These are phyloP conservation scores for Botrytis galanthina DNA, from an alignment of 2,329 filamentous ascomycete genomes.

Conservation along the genomic window DNA sequence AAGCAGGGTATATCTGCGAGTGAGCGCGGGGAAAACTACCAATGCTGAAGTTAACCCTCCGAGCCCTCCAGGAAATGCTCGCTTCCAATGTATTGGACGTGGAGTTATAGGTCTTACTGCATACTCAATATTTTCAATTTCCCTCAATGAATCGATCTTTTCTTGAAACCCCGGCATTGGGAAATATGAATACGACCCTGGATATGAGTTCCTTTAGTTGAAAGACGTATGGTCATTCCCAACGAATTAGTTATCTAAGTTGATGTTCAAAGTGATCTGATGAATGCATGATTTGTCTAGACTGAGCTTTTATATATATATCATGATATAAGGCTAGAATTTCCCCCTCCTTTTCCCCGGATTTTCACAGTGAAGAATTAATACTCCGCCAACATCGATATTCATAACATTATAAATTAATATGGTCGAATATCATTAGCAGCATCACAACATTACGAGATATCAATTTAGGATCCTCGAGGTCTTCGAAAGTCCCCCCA, in stretches of 20 bases:
- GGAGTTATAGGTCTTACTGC: neutral
- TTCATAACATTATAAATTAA: neutral
- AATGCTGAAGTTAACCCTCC: neutral
- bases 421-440: neutral
- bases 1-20: slow-evolving; percentile 15
- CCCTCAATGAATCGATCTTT: neutral
- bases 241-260: neutral
- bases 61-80: neutral
- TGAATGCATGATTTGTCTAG: slow-evolving; percentile 5
- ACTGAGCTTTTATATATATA: neutral
- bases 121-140: neutral
- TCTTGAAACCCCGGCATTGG: neutral
- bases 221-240: neutral
- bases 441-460: neutral
- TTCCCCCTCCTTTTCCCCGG: slow-evolving; percentile 15
- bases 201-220: neutral
- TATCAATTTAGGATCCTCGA: neutral
- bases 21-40: slow-evolving; percentile 1
- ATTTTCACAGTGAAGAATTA: neutral
- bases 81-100: slow-evolving; percentile 2
- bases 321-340: slow-evolving; percentile 4
- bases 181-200: neutral
- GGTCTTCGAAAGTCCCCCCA: neutral
- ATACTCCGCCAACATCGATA: neutral
- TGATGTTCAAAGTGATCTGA: neutral